These are phyloP conservation scores for Dentipellis fragilis DNA, from an alignment of 768 basidiomycete genomes.

Conservation along the genomic window DNA sequence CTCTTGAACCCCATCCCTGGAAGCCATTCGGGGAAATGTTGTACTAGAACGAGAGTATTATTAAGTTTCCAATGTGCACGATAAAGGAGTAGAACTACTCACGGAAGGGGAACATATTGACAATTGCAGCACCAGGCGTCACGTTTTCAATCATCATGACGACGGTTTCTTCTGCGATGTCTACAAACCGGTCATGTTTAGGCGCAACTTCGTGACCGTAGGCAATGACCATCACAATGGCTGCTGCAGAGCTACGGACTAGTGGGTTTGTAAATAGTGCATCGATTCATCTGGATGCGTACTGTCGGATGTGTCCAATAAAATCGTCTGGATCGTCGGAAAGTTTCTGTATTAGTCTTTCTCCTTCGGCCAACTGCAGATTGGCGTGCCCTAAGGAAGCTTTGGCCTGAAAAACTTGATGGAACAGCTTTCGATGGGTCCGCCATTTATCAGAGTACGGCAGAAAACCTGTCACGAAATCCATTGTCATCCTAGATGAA, in stretches of 20 bases:
- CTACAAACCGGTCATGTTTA: background rate
- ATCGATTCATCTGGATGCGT: background rate
- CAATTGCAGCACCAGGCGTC: background rate
- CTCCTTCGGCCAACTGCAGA: background rate
- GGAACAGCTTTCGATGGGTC: constrained; percentile 11
- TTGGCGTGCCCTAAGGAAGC: background rate
- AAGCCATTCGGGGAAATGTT: background rate
- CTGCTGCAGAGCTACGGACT: background rate
- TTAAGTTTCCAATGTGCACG: background rate
- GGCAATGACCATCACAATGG: background rate
- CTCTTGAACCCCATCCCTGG: background rate
- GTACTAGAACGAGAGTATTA: background rate
- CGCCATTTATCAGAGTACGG: constrained; percentile 24
- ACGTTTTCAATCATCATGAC: background rate
- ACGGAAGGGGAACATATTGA: background rate
- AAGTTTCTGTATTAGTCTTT: background rate
- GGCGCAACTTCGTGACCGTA: background rate
- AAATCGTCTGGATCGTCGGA: background rate
- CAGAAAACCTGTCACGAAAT: constrained; percentile 20
- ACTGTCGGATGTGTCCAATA: background rate
- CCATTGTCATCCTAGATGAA: constrained; percentile 13
- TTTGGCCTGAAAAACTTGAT: background rate
- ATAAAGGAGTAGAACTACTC: background rate
- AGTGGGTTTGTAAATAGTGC: too few species aligned
- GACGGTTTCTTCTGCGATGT: background rate